phyloP scores from a whole-genome alignment of 371 early-diverging fungal species.

The Mortierella sp. region DNA sequence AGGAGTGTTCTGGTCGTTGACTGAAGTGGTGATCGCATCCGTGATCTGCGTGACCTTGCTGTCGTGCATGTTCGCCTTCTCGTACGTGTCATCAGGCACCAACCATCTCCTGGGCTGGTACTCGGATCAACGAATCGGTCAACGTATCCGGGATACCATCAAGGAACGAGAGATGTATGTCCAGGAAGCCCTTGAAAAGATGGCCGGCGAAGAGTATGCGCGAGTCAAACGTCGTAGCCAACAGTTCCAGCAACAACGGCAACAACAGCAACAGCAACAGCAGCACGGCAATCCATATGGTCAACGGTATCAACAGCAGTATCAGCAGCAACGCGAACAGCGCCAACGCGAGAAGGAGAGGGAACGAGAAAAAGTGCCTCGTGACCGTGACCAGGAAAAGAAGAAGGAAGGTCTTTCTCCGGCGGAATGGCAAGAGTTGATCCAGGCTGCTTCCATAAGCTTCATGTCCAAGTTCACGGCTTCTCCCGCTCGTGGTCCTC shows the following conservation, averaged over 20 bases:
- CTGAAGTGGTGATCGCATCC: conserved; percentile 29
- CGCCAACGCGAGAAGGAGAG: conserved; percentile 9
- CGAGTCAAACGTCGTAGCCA: conserved; percentile 37
- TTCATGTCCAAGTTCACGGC: conserved; percentile 24
- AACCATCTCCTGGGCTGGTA: conserved; percentile 44
- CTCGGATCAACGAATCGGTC: conserved; percentile 39
- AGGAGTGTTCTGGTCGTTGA: conserved; percentile 16
- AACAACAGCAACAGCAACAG: conserved; percentile 13
- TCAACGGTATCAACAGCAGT: conserved; percentile 14
- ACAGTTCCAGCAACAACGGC: conserved; percentile 24
- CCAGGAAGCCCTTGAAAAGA: conserved; percentile 44
- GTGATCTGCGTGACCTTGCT: conserved; percentile 32
- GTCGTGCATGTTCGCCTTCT: conserved; percentile 38
- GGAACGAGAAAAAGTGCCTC: conserved; percentile 1
- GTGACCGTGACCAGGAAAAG: not conserved
- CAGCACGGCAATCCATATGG: conserved; percentile 9
- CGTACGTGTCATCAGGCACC: conserved; percentile 40
- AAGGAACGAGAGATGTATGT: conserved; percentile 40
- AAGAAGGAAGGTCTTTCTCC: conserved; percentile 26
- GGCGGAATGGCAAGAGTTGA: conserved; percentile 52
- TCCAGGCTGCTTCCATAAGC: conserved; percentile 43
- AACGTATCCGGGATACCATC: conserved; percentile 43
- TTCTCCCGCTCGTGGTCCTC: not conserved
- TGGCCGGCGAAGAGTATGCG: conserved; percentile 50
- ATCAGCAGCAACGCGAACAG: conserved; percentile 19